These are phyloP conservation scores for Narthecium ossifragum DNA, from an alignment of 106 monocot species.

Conservation along the genomic window DNA sequence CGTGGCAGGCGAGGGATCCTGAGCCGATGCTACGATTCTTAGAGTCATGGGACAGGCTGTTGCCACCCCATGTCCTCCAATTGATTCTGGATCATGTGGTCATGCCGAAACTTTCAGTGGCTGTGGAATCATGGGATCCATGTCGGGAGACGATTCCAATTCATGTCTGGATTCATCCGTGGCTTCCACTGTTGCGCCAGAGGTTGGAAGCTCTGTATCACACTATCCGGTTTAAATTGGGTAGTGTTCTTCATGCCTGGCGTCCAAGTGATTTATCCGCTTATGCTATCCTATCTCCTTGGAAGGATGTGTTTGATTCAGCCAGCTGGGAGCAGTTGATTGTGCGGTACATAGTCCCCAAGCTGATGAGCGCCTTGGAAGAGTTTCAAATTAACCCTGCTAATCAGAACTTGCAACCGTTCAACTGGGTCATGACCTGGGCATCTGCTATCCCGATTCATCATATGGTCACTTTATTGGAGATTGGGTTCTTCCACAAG, in stretches of 20 bases:
- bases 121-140: slow-evolving; percentile 84
- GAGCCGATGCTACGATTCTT: slow-evolving; percentile 88
- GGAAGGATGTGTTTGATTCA: slow-evolving; percentile 91
- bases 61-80: slow-evolving; percentile 68
- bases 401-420: slow-evolving; percentile 70
- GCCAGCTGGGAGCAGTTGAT: slow-evolving; percentile 76
- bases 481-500: slow-evolving; percentile 79
- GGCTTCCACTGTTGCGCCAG: slow-evolving; percentile 77
- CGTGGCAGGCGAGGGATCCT: slow-evolving; percentile 86
- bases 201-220: slow-evolving; percentile 66
- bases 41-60: slow-evolving; percentile 69
- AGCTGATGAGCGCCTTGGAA: slow-evolving; percentile 60
- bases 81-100: slow-evolving; percentile 79
- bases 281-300: slow-evolving; percentile 71
- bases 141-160: slow-evolving; percentile 70
- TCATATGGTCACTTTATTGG: slow-evolving; percentile 75
- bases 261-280: slow-evolving; percentile 75
- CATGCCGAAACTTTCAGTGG: slow-evolving; percentile 73
- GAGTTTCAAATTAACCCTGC: slow-evolving; percentile 81
- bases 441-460: slow-evolving; percentile 66
- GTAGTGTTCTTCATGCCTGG: slow-evolving; percentile 75
- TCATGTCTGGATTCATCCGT: slow-evolving; percentile 85
- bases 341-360: slow-evolving; percentile 62
- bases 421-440: slow-evolving; percentile 93
- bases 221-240: slow-evolving; percentile 66